Evolutionary conservation across 148 eudicot genomes (phyloP).

Genomic region (Amaranthus palmeri): DNA sequence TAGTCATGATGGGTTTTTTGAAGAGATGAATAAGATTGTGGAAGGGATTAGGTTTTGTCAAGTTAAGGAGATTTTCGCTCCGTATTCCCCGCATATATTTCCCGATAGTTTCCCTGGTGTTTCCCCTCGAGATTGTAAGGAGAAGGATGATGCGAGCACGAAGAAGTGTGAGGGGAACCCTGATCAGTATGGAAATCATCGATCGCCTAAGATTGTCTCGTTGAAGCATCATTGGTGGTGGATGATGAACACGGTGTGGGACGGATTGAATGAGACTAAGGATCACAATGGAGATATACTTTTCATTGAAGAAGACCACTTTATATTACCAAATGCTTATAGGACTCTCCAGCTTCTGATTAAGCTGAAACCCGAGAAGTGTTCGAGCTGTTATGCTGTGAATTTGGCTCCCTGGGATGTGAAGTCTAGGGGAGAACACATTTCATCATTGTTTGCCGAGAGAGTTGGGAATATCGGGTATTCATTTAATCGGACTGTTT

Average conservation of each 20-base stretch:
- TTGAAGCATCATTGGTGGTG: conserved; percentile 99
- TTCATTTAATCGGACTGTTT: conserved; percentile 71
- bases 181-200: conserved; percentile 89
- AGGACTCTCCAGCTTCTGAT: conserved; percentile 58
- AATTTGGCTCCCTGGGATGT: conserved; percentile 85
- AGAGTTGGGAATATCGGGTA: conserved; percentile 92
- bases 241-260: conserved; percentile 99
- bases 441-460: conserved; percentile 63
- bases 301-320: conserved; percentile 93
- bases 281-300: conserved; percentile 65
- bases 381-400: conserved; percentile 76
- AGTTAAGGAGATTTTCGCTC: conserved; percentile 91
- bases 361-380: conserved; percentile 58
- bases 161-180: conserved; percentile 60
- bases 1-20: conserved; percentile 90
- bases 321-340: conserved; percentile 84
- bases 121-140: conserved; percentile 62
- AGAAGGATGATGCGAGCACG: conserved; percentile 45
- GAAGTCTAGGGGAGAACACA: conserved; percentile 66
- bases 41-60: conserved; percentile 77
- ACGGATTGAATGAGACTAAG: conserved; percentile 69
- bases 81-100: conserved; percentile 80
- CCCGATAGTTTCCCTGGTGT: conserved; percentile 68
- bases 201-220: conserved; percentile 84
- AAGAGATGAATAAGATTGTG: conserved; percentile 82